A percentile compares a stretch with the other conserved stretches of the same genome.
Evolutionary conservation across 371 early-diverging fungal species (phyloP).

Genomic region (Chytridium lagenaria): DNA sequence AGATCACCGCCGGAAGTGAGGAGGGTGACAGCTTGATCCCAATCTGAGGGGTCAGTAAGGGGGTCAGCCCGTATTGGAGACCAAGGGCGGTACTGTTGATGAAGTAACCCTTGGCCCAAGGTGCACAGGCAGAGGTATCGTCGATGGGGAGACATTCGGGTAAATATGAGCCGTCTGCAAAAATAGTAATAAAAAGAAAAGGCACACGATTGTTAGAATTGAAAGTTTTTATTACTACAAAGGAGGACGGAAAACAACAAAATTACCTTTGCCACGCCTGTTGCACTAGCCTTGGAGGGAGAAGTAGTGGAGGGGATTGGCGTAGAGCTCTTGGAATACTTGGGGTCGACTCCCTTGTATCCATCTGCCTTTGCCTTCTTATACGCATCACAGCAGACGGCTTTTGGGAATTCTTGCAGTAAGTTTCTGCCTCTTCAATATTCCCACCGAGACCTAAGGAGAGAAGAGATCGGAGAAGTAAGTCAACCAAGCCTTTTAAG

Average conservation of each 20-base stretch:
- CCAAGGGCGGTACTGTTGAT: slow-evolving; percentile 44
- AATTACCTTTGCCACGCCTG: too few relatives aligned
- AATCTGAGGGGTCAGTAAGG: slow-evolving; percentile 31
- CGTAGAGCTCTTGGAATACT: background rate
- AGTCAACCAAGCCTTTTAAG: background rate
- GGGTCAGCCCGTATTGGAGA: slow-evolving; percentile 41
- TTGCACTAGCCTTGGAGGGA: too few relatives aligned
- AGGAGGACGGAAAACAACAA: too few relatives aligned
- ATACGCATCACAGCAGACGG: background rate
- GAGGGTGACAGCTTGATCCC: slow-evolving; percentile 36
- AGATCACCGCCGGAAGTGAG: slow-evolving; percentile 42
- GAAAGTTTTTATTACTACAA: too few relatives aligned
- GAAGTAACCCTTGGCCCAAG: slow-evolving; percentile 40
- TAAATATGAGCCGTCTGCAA: background rate
- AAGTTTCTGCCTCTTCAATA: background rate
- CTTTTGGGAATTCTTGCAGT: slow-evolving; percentile 1
- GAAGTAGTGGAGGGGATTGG: too few relatives aligned
- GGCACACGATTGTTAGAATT: too few relatives aligned
- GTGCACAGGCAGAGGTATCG: slow-evolving; percentile 38
- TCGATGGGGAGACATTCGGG: slow-evolving; percentile 42
- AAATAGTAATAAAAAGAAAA: background rate
- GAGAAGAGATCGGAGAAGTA: background rate
- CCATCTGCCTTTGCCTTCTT: background rate
- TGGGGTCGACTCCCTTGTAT: background rate
- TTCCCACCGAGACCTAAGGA: slow-evolving; percentile 1